Percentiles rank a stretch among this genome's conserved stretches.
phyloP scores from a whole-genome alignment of 768 basidiomycete species.

The Tubosaeta sp. region DNA sequence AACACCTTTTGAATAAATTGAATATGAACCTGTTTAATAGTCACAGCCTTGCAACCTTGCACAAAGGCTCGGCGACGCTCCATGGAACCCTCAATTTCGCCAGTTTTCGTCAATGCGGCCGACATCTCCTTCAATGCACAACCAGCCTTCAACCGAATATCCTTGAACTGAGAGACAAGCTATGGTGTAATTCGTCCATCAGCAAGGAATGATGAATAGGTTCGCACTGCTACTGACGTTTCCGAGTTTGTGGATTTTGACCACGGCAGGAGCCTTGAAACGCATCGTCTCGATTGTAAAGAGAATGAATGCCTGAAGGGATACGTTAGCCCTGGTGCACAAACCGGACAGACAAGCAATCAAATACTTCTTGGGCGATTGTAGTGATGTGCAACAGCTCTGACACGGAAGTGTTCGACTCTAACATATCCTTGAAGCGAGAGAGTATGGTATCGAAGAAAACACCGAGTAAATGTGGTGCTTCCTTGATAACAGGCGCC shows the following conservation, averaged over 20 bases:
- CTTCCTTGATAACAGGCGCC: slow-evolving; percentile 57
- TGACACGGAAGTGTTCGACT: slow-evolving; percentile 38
- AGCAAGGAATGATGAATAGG: background rate
- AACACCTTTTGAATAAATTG: background rate
- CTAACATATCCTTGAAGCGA: slow-evolving; percentile 45
- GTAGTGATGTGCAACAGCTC: slow-evolving; percentile 70
- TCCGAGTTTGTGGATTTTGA: slow-evolving; percentile 72
- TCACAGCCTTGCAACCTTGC: slow-evolving; percentile 44
- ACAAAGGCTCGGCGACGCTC: slow-evolving; percentile 52
- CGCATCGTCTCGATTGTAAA: slow-evolving; percentile 65
- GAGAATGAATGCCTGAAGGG: slow-evolving; percentile 61
- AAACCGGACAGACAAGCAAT: background rate
- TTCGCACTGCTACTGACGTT: slow-evolving; percentile 41
- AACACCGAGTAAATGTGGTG: slow-evolving; percentile 47
- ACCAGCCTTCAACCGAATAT: slow-evolving; percentile 50
- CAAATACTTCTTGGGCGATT: slow-evolving; percentile 65
- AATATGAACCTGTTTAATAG: slow-evolving; percentile 32
- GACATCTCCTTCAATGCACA: slow-evolving; percentile 57
- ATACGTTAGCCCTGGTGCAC: background rate
- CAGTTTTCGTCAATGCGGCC: slow-evolving; percentile 41
- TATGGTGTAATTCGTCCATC: slow-evolving; percentile 25
- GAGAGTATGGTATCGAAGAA: slow-evolving; percentile 62
- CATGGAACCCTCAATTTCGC: slow-evolving; percentile 48
- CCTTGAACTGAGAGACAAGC: slow-evolving; percentile 67
- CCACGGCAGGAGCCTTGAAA: slow-evolving; percentile 65